Conservation (phyloP, 2,329 filamentous ascomycete species). For the Monosporascus sp. region DNA sequence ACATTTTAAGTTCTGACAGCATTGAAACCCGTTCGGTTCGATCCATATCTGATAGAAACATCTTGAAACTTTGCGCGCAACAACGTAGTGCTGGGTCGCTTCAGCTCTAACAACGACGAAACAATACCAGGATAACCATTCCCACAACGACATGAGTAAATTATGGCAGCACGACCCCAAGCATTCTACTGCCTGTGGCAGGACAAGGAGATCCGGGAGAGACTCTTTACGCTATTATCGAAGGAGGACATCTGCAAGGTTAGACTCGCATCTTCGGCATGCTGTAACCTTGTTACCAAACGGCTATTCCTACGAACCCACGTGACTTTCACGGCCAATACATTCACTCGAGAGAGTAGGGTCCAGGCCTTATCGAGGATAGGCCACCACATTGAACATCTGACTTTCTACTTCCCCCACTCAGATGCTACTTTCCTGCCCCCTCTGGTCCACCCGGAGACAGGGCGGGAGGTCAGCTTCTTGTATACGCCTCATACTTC, state of each 20-base stretch:
- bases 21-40: background rate
- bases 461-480: constrained; percentile 73
- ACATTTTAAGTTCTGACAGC: constrained; percentile 1
- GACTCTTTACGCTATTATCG: constrained; percentile 43
- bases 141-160: constrained; percentile 41
- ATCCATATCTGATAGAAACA: background rate
- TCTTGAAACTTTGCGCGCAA: background rate
- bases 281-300: constrained; percentile 64
- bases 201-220: constrained; percentile 43
- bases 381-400: constrained; percentile 70
- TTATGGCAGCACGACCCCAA: constrained; percentile 46
- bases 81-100: constrained; percentile 7
- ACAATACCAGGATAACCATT: constrained; percentile 10
- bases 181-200: constrained; percentile 53
- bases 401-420: constrained; percentile 75
- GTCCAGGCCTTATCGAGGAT: constrained; percentile 72
- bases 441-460: constrained; percentile 73
- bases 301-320: constrained; percentile 64
- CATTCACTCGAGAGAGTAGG: constrained; percentile 69
- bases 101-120: constrained; percentile 6
- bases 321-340: constrained; percentile 66
- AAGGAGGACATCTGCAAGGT: constrained; percentile 52
- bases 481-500: constrained; percentile 74
- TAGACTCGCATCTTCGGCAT: constrained; percentile 64
- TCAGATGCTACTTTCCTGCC: constrained; percentile 74